These are phyloP conservation scores for Elongisporangium undulatum DNA, from an alignment of 352 stramenopile genomes.

Conservation along the genomic window DNA sequence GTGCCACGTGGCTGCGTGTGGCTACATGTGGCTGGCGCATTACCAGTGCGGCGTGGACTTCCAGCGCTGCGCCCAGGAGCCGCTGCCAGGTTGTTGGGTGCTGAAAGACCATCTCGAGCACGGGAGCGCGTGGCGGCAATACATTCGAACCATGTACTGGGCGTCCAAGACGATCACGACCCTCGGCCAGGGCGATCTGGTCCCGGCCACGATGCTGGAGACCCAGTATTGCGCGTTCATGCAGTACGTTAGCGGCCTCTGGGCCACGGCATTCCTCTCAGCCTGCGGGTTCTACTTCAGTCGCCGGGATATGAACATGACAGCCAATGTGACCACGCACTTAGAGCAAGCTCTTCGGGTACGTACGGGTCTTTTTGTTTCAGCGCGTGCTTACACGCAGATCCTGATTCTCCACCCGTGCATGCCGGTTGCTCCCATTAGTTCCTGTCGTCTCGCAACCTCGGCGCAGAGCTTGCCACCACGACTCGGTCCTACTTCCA, in stretches of 20 bases:
- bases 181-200: slow-evolving; percentile 18
- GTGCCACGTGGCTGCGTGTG: slow-evolving; percentile 14
- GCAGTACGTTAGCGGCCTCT: slow-evolving; percentile 18
- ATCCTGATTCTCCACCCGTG: not conserved
- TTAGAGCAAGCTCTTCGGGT: slow-evolving; percentile 16
- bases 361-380: not conserved
- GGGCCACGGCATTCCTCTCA: slow-evolving; percentile 16
- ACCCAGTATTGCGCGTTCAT: slow-evolving; percentile 19
- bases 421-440: not conserved
- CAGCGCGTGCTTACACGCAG: not conserved
- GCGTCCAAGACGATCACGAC: slow-evolving; percentile 21
- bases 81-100: slow-evolving; percentile 16
- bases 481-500: slow-evolving; percentile 15
- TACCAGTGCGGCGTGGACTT: slow-evolving; percentile 18
- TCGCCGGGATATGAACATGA: slow-evolving; percentile 10
- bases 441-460: slow-evolving; percentile 12
- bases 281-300: slow-evolving; percentile 24
- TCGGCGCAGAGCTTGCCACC: slow-evolving; percentile 8
- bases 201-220: slow-evolving; percentile 12
- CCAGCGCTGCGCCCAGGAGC: slow-evolving; percentile 3
- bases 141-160: slow-evolving; percentile 23
- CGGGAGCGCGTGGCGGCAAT: slow-evolving; percentile 11
- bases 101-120: slow-evolving; percentile 17
- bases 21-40: slow-evolving; percentile 23
- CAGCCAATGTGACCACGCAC: slow-evolving; percentile 12